Conservation (phyloP, 805 yeast genomes). For the Pichia nakasei region DNA sequence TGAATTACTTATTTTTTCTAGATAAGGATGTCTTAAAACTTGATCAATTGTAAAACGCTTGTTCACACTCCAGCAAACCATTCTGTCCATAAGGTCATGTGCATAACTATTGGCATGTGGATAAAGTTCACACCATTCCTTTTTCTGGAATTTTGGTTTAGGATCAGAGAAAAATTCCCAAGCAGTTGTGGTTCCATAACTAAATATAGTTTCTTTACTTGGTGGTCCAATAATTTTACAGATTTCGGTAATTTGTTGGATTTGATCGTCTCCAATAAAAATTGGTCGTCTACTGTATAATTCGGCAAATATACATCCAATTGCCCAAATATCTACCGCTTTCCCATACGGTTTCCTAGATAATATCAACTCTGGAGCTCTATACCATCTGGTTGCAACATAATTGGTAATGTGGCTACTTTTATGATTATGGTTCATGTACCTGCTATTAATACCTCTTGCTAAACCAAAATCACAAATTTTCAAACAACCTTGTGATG, state of each 20-base stretch:
- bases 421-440: conserved; percentile 25
- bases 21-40: conserved; percentile 50
- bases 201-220: conserved; percentile 32
- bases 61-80: conserved; percentile 59
- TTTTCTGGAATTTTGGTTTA: conserved; percentile 32
- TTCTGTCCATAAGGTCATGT: conserved; percentile 39
- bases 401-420: conserved; percentile 59
- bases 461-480: conserved; percentile 94
- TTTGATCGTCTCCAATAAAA: conserved; percentile 65
- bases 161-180: conserved; percentile 39
- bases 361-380: conserved; percentile 85
- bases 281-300: conserved; percentile 72
- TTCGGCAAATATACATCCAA: conserved; percentile 86
- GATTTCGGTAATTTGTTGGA: conserved; percentile 65
- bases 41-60: conserved; percentile 46
- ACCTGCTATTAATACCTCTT: conserved; percentile 47
- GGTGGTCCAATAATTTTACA: conserved; percentile 69
- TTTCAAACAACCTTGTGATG: conserved; percentile 64
- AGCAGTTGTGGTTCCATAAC: conserved; percentile 39
- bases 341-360: conserved; percentile 52
- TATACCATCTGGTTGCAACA: conserved; percentile 92
- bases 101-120: conserved; percentile 54
- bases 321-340: conserved; percentile 85
- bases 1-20: conserved; percentile 42
- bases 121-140: conserved; percentile 45